Evolutionary conservation across 352 stramenopile genomes (phyloP), one percentile per base, ranked within the genome.

Genomic region (Globisporangium yorkense): DNA sequence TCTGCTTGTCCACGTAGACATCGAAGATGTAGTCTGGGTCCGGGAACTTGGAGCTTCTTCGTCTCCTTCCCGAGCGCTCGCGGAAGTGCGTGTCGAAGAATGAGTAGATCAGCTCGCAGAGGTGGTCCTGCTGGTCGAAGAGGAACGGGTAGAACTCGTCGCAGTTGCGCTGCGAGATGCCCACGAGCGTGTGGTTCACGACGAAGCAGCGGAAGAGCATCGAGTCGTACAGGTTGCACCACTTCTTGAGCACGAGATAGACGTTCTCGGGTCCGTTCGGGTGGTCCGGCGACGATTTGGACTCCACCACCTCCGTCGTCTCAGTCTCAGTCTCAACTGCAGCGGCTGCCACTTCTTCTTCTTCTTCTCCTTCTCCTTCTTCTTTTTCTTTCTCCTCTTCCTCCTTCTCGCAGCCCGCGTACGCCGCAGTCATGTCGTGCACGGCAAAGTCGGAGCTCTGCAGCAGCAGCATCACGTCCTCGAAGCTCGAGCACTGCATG

Each of bases 151-250:
- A 98, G 60, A 89, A 95, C 77, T 97, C 88, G 53, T 87, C 84
- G 63, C 84, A 92, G 60, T 97, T 83, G 43, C 93, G 85, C 70
- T 98, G 95, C 27, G 78, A 97, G 59, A 98, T 83, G 5, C 76
- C 92, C 24, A 98, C 72, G 7, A 96, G 70, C 48, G 79, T 59
- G 63, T 87, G 69, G 37, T 77, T 65, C 24, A 84, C 67, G 24
- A 98, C 87, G 68, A 98, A 98, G 66, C 91, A 97, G 48, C 95
- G 84, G 65, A 98, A 98, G 61, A 97, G 84, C 88, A 97, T 97
- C 68, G 88, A 97, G 59, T 97, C 89, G 74, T 91, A 88, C 20
- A 98, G 88, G 54, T 96, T 97, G 68, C 92, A 97, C 91, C 91
- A 98, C 67, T 98, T 98, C 60, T 96, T 90, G 47, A 98, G 74